Conservation (phyloP, 805 yeast species). For the Suhomyces faveliae region DNA sequence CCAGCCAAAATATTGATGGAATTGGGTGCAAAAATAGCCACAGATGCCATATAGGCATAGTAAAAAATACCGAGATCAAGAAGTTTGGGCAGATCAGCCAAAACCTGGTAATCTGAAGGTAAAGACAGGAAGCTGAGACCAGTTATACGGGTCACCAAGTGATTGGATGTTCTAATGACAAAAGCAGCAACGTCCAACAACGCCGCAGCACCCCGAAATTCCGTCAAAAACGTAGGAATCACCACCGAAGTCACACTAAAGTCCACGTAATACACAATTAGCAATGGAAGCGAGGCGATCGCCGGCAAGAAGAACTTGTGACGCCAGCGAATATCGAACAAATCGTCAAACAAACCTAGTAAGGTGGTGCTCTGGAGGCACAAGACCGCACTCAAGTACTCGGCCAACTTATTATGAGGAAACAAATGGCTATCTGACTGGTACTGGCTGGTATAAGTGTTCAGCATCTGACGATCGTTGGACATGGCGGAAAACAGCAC, state of each 20-base stretch:
- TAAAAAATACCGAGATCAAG: constrained; percentile 79
- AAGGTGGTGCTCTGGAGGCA: constrained; percentile 81
- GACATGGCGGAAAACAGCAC: constrained; percentile 45
- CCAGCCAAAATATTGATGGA: constrained; percentile 96
- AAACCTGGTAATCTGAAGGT: constrained; percentile 30
- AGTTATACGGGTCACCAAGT: constrained; percentile 28
- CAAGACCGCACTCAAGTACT: constrained; percentile 79
- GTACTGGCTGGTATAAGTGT: constrained; percentile 36
- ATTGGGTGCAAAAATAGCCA: constrained; percentile 93
- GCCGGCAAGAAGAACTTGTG: constrained; percentile 96
- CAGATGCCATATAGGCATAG: constrained; percentile 85
- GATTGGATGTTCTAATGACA: constrained; percentile 30
- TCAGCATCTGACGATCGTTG: constrained; percentile 33
- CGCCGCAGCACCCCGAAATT: constrained; percentile 28
- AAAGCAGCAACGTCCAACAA: constrained; percentile 20
- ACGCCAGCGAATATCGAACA: constrained; percentile 96
- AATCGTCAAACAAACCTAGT: constrained; percentile 88
- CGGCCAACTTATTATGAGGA: constrained; percentile 81
- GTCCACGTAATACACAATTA: constrained; percentile 89
- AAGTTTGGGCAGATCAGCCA: constrained; percentile 41
- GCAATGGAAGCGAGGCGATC: constrained; percentile 85
- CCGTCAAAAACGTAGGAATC: constrained; percentile 66
- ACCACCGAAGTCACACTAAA: constrained; percentile 88
- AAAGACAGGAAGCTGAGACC: constrained; percentile 42
- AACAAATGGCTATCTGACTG: constrained; percentile 42